Base-by-base conservation (phyloP, 225 moss, liverwort and hornwort species). In the Thuidium tamariscinum region DNA sequence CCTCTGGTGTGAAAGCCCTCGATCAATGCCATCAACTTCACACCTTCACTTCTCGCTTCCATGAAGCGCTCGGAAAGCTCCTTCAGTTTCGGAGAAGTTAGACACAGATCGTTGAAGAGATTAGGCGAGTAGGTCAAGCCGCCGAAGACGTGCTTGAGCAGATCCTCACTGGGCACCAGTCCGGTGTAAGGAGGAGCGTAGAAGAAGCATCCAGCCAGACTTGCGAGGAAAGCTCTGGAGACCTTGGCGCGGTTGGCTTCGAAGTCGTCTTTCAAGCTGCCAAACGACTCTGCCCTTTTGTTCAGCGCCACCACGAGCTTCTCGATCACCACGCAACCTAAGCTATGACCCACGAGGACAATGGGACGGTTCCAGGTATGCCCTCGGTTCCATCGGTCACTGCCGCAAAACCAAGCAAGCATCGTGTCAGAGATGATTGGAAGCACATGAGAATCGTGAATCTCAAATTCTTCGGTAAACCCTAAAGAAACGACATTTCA, bases 271-370 rank as follows among this genome's bases (percentile, higher is more conserved):
- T 73, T 61, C 82, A 82, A 55, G 68, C 36, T 88, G 54, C 61
- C 77, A 25, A 41, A 55, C 48, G n/a, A 69, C 42, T 73, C 77
- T 74, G 78, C 90, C 63, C 76, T 82, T 49, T 69, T 32, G 20
- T 85, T 64, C 59, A 92, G 90, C 23, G 85, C 85, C 80, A 90
- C 83, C 81, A 92, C 87, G 83, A 92, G 77, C 64, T 87, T 73
- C 85, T 90, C 87, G 10, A 90, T 90, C 59, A 92, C 85, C 46
- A 90, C 74, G 79, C 90, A 89, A 14, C 92, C 90, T n/a, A 92
- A 83, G 36, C 89, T 90, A 46, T 92, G 92, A 49, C 92, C 92
- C 25, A 92, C 92, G 10, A 92, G 81, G 55, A 92, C 87, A 46
- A 92, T 73, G 55, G 89, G 92, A 81, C 89, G 89, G 51, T 85